These are phyloP conservation scores for Cutaneotrichosporon mucoides DNA, from an alignment of 1,284 basidiomycete genomes.

Conservation along the genomic window DNA sequence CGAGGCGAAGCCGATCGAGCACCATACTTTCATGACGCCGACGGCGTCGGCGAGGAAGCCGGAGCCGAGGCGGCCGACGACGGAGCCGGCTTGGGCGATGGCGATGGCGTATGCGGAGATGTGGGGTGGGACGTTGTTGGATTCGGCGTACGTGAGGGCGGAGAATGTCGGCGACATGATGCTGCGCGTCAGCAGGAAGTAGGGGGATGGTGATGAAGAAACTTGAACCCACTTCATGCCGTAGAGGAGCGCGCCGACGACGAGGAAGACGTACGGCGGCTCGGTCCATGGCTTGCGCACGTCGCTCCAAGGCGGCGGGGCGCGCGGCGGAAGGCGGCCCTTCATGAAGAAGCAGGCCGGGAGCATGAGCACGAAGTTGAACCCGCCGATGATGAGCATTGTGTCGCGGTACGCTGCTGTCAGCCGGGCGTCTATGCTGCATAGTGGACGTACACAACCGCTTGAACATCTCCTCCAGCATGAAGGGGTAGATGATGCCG, in stretches of 20 bases:
- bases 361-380: constrained; percentile 23
- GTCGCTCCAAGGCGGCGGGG: constrained; percentile 14
- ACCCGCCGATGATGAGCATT: constrained; percentile 21
- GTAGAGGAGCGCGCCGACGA: constrained; percentile 7
- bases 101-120: constrained; percentile 10
- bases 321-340: constrained; percentile 21
- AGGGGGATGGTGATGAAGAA: background rate
- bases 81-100: constrained; percentile 5
- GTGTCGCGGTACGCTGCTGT: constrained; percentile 22
- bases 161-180: constrained; percentile 13
- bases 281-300: constrained; percentile 15
- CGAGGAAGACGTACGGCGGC: constrained; percentile 11
- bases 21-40: constrained; percentile 16
- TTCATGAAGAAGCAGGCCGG: constrained; percentile 24
- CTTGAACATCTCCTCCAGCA: constrained; percentile 35
- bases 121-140: background rate
- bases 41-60: constrained; percentile 13
- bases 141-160: constrained; percentile 6
- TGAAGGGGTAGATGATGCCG: constrained; percentile 45
- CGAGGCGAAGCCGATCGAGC: constrained; percentile 7
- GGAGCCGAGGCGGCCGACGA: constrained; percentile 11
- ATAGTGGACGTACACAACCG: constrained; percentile 23
- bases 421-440: background rate
- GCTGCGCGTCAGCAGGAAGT: constrained; percentile 1
- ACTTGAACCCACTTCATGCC: constrained; percentile 10